Base-by-base conservation (phyloP, 2,329 filamentous ascomycete genomes). In the Pseudogymnoascus sp. region DNA sequence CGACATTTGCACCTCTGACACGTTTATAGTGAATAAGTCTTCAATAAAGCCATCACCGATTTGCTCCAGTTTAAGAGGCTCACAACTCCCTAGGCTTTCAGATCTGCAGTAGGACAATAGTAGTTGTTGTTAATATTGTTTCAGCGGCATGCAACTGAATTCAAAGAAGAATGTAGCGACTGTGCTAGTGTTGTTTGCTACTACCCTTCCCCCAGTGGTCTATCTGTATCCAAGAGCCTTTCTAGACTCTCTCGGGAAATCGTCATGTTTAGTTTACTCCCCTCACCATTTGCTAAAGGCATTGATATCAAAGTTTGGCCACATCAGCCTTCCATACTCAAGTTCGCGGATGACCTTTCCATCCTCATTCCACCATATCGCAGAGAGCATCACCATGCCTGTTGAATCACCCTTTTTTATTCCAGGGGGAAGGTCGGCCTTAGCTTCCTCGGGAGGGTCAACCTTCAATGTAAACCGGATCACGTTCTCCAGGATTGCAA, bases 401-500 rank as follows among this genome's bases (percentile, higher is more conserved):
- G 41, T 14, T 45, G 41, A 45, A 26, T 63, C 62, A n/a, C 62
- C 62, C 14, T 43, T 45, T 38, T 63, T 63, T 10, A 33, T 45
- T 49, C 62, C 62, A 35, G 33, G 59, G 59, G 59, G 62, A 26
- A 55, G 39, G 10, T 12, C 14, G 6, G 58, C 55, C 19, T 45
- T 45, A 3, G 12, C 41, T 45, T 45, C 41, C 19, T 45, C 41
- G 2, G 59, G 59, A 21, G 62, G 62, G 16, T 63, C 62, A 26
- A 35, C 21, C 62, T 33, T 49, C 10, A 63, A 35, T 33, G 31
- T 63, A 59, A 63, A 63, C 29, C 62, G 38, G n/a, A 63, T 29
- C 23, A 61, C 62, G 14, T 63, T 39, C 59, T 63, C 62, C 59
- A 63, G 21, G 38, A 61, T 52, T 7, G 62, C 58, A 39, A 63